phyloP scores from a whole-genome alignment of 176 grass and related monocot species.

The Areca catechu region DNA sequence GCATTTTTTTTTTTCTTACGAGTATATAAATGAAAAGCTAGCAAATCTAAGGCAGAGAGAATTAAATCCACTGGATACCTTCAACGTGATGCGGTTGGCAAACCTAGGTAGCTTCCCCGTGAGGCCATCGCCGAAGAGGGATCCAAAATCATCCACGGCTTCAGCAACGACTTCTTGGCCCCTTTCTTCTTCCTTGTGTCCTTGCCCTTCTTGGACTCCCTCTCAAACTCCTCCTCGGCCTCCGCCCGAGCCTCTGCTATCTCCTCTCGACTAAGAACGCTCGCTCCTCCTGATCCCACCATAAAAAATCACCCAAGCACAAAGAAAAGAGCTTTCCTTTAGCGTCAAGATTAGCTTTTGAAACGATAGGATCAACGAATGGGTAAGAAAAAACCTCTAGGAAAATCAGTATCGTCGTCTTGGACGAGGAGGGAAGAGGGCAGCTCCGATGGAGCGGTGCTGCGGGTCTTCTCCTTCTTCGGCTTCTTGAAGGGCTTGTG shows the following conservation, averaged over 20 bases:
- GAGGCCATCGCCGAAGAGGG: slow-evolving; percentile 57
- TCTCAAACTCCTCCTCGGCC: slow-evolving; percentile 68
- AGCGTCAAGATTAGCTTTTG: not conserved
- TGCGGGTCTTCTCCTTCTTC: slow-evolving; percentile 27
- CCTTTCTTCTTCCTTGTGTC: slow-evolving; percentile 38
- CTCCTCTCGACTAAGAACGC: slow-evolving; percentile 60
- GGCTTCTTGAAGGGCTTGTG: slow-evolving; percentile 43
- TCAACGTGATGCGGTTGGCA: slow-evolving; percentile 74
- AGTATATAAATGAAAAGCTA: too few species aligned
- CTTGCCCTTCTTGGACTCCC: slow-evolving; percentile 26
- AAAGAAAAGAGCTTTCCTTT: not conserved
- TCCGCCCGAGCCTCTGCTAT: slow-evolving; percentile 63
- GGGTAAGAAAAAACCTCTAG: slow-evolving; percentile 44
- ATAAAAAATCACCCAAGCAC: not conserved
- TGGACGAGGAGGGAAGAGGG: slow-evolving; percentile 38
- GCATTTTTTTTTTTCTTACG: too few species aligned
- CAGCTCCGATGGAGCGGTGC: slow-evolving; percentile 1
- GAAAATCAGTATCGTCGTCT: slow-evolving; percentile 57
- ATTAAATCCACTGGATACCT: slow-evolving; percentile 27
- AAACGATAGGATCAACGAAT: not conserved
- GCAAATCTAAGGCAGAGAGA: too few species aligned
- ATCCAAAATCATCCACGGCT: slow-evolving; percentile 54
- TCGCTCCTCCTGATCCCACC: slow-evolving; percentile 51
- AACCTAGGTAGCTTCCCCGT: slow-evolving; percentile 85
- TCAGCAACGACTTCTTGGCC: not conserved